A percentile compares a stretch with the other conserved stretches of the same genome.
Evolutionary conservation across 1,284 basidiomycete species (phyloP).

Genomic region (Heterobasidion irregulare): DNA sequence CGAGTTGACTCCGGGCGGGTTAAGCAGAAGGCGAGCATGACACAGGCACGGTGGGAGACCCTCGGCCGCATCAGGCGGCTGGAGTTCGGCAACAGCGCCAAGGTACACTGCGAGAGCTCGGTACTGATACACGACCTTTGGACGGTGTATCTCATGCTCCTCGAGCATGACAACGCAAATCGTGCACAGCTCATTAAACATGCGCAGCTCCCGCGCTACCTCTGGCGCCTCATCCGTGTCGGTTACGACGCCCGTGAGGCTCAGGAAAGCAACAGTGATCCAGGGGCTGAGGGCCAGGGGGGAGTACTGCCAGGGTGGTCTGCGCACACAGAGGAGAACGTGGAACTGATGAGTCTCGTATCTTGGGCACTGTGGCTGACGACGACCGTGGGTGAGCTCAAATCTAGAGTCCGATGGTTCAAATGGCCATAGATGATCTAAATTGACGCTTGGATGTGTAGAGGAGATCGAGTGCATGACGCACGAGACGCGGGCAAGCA

Average conservation of each 20-base stretch:
- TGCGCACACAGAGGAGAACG: not conserved
- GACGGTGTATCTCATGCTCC: not conserved
- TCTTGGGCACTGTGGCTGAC: not conserved
- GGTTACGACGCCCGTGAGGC: not conserved
- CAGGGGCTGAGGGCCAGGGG: too few relatives aligned
- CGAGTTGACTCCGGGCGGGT: too few relatives aligned
- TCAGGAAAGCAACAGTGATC: too few relatives aligned
- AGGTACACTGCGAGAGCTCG: not conserved
- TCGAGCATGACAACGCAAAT: not conserved
- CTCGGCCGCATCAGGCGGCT: not conserved
- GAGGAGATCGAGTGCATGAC: not conserved
- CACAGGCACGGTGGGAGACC: not conserved
- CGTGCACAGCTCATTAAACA: not conserved
- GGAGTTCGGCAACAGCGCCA: not conserved
- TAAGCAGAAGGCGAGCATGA: too few relatives aligned
- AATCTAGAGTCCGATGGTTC: not conserved
- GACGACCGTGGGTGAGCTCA: not conserved
- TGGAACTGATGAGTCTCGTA: not conserved
- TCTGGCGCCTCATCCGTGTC: not conserved
- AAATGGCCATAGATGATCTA: not conserved
- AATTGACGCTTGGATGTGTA: not conserved
- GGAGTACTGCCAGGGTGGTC: not conserved
- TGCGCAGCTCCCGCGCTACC: not conserved
- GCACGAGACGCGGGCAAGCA: not conserved
- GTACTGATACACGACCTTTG: not conserved